phyloP scores from a whole-genome alignment of 2,329 filamentous ascomycete genomes.

The Pyrenophora seminiperda region DNA sequence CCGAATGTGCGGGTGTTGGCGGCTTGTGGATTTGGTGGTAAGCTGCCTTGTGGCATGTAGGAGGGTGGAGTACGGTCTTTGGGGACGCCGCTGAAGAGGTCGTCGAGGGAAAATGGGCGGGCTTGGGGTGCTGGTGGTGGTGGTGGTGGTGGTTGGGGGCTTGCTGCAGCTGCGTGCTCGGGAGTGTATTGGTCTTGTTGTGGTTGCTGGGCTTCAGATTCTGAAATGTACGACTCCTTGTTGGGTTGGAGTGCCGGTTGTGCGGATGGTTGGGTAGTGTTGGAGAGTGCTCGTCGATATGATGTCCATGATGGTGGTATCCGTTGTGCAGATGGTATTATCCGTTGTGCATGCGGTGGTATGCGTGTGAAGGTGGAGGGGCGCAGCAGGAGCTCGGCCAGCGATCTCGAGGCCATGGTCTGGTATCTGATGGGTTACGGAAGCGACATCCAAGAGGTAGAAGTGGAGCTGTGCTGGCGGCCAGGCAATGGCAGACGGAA shows the following conservation, averaged over 20 bases:
- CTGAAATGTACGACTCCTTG: slow-evolving; percentile 1
- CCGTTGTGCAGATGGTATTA: slow-evolving; percentile 16
- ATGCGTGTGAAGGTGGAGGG: slow-evolving; percentile 31
- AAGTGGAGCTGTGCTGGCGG: neutral
- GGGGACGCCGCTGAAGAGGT: slow-evolving; percentile 26
- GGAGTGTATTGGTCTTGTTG: slow-evolving; percentile 1
- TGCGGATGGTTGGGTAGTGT: slow-evolving; percentile 10
- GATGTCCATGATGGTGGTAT: slow-evolving; percentile 22
- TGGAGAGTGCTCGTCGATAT: slow-evolving; percentile 18
- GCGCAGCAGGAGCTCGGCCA: slow-evolving; percentile 42
- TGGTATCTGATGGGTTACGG: neutral
- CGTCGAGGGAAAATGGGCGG: slow-evolving; percentile 28
- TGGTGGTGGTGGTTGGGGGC: slow-evolving; percentile 2
- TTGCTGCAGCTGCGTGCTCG: slow-evolving; percentile 1
- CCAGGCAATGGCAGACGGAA: slow-evolving; percentile 6
- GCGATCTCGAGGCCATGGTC: slow-evolving; percentile 39
- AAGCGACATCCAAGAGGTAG: neutral
- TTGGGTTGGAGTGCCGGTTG: slow-evolving; percentile 18
- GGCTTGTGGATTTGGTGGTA: neutral
- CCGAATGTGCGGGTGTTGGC: slow-evolving; percentile 23
- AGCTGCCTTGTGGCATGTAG: neutral
- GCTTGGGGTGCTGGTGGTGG: neutral
- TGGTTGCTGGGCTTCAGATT: slow-evolving; percentile 1
- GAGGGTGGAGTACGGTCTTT: slow-evolving; percentile 4
- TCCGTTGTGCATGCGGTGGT: slow-evolving; percentile 19